Evolutionary conservation across 2,329 filamentous ascomycete species (phyloP).

Genomic region (Beauveria caledonica): DNA sequence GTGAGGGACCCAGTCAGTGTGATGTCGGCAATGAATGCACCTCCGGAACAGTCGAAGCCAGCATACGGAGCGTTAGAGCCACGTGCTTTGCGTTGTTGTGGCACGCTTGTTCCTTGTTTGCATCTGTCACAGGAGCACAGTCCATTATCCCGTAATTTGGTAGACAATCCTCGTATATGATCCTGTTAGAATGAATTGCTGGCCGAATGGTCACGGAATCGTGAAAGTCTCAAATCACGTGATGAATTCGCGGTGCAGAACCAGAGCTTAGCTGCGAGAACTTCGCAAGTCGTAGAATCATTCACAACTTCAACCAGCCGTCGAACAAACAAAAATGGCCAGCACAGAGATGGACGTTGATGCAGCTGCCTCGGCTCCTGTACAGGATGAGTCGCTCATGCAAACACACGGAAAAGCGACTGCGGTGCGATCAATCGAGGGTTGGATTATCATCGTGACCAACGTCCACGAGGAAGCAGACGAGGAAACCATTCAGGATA

Average conservation of each 20-base stretch:
- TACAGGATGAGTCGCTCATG: conserved; percentile 53
- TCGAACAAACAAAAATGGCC: conserved; percentile 32
- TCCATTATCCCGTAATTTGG: no score
- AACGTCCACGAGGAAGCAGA: conserved; percentile 84
- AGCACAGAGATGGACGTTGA: conserved; percentile 55
- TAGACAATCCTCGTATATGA: no score
- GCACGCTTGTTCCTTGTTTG: not conserved
- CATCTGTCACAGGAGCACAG: no score
- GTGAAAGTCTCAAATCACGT: not conserved
- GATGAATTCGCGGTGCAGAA: not conserved
- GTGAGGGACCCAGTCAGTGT: no score
- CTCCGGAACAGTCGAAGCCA: no score
- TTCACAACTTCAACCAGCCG: not conserved
- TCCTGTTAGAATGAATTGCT: no score
- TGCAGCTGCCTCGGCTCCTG: conserved; percentile 28
- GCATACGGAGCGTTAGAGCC: not conserved
- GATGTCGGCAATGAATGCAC: no score
- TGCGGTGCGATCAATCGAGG: conserved; percentile 78
- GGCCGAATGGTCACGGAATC: no score
- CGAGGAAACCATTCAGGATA: conserved; percentile 73
- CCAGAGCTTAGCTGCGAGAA: not conserved
- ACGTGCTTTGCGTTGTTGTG: not conserved
- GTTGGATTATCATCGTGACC: conserved; percentile 81
- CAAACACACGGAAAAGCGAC: conserved; percentile 66
- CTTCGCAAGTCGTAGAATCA: not conserved